A percentile compares a stretch with the other conserved stretches of the same genome.
Conservation (phyloP, 164 flowering plant genomes). For the Nymphaea thermarum region DNA sequence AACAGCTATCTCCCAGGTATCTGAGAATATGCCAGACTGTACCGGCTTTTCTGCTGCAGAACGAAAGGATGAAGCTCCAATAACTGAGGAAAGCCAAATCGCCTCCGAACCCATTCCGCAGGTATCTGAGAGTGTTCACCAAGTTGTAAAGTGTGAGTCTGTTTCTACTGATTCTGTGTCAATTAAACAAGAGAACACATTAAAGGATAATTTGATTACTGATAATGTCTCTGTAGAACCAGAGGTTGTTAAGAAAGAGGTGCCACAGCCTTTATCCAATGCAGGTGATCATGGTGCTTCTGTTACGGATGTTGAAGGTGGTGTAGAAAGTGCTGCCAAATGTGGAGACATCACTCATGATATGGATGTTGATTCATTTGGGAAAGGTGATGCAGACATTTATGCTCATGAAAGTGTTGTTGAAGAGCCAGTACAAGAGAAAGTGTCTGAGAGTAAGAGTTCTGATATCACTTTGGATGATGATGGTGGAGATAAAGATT, state of each 20-base stretch:
- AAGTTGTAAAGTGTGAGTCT: conserved; percentile 39
- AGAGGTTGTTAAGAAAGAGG: conserved; percentile 40
- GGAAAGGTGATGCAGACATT: conserved; percentile 6
- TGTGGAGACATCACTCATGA: conserved; percentile 6
- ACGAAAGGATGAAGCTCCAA: not conserved
- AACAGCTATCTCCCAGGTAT: not conserved
- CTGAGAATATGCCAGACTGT: not conserved
- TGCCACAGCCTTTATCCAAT: conserved; percentile 31
- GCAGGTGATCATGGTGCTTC: not conserved
- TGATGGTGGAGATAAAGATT: conserved; percentile 3
- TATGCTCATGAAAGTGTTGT: conserved; percentile 4
- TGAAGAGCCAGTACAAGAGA: conserved; percentile 10
- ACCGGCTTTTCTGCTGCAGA: not conserved
- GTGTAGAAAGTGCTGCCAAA: conserved; percentile 1
- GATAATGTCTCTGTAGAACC: conserved; percentile 62
- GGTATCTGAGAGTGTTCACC: conserved; percentile 67
- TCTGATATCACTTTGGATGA: conserved; percentile 4
- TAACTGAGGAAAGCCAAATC: not conserved
- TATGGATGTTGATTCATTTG: conserved; percentile 1
- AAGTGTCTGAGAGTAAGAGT: conserved; percentile 9
- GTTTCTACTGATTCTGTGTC: conserved; percentile 65
- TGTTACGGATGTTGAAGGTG: not conserved
- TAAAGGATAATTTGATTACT: conserved; percentile 62
- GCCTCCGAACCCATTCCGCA: conserved; percentile 25
- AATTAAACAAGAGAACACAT: conserved; percentile 58